Base-by-base conservation (phyloP, 228 moss, liverwort and hornwort species). In the Sphagnum magellanicum region DNA sequence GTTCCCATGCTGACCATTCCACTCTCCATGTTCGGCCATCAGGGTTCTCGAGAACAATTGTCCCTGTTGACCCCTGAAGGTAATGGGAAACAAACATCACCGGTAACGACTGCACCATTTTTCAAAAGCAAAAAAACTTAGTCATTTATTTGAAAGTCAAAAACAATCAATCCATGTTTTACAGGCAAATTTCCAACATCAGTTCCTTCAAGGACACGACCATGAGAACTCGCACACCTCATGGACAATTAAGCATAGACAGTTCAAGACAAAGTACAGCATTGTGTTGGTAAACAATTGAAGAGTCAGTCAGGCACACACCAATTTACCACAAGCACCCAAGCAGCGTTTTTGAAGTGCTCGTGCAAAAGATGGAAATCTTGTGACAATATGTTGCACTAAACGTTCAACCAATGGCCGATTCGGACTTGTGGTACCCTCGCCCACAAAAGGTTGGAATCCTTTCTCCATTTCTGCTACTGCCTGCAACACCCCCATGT, bases 281-380 rank as follows among this genome's bases (percentile, higher is more conserved):
- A 16, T 62, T 32, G 16, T 16, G 17, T 16, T 46, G 13, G 61
- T 47, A 62, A 62, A 10, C 16, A 46, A 10, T 14, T 4, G 47
- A 47, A 47, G 61, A 47, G 47, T 62, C 15, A 46, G 47, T 16
- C 16, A 16, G n/a, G 6, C 47, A 16, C 55, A 8, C 13, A 62
- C 61, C 15, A 62, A 47, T 16, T 16, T 62, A 8, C 61, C 61
- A 14, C 17, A 16, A 16, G 61, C 17, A 8, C 17, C 16, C 61
- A 62, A 62, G 61, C 61, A 62, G 16, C 61, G 16, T 47, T 62
- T 62, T 46, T 62, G 61, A 16, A 62, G 61, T 14, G 61, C 61
- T 47, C 61, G 61, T 14, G 61, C 61, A 46, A 62, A 62, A 47
- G 61, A 62, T 16, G 61, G 61, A 16, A 16, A 16, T 16, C 10